Conservation (phyloP, 805 yeast genomes). For the Lipomyces japonicus region DNA sequence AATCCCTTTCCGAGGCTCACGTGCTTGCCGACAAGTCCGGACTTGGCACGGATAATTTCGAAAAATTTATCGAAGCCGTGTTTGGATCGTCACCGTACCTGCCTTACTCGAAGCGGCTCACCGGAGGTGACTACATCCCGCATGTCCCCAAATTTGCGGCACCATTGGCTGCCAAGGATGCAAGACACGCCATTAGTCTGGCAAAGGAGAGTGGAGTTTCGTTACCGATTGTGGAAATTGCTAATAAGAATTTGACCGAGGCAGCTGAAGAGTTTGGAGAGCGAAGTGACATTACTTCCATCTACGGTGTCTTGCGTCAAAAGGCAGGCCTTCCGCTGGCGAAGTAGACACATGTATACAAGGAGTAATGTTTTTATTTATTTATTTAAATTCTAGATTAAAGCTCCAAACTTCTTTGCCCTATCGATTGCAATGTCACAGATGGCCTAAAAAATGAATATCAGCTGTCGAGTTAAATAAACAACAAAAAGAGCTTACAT, state of each 20-base stretch:
- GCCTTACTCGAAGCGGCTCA: conserved; percentile 26
- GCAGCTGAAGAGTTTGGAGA: conserved; percentile 28
- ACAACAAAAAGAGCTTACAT: conserved; percentile 33
- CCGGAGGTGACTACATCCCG: conserved; percentile 29
- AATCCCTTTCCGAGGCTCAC: conserved; percentile 31
- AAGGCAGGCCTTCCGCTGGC: conserved; percentile 34
- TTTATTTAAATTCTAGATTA: not conserved
- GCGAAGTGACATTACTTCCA: conserved; percentile 31
- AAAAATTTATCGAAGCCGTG: conserved; percentile 24
- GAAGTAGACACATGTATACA: conserved; percentile 22
- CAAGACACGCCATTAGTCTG: conserved; percentile 30
- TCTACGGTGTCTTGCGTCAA: conserved; percentile 33
- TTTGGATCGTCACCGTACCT: conserved; percentile 27
- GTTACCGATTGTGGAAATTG: conserved; percentile 30
- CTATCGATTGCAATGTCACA: conserved; percentile 87
- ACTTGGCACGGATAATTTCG: conserved; percentile 26
- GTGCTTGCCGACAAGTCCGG: conserved; percentile 34
- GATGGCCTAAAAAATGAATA: conserved; percentile 56
- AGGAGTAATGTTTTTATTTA: no score
- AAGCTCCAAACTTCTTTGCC: conserved; percentile 47
- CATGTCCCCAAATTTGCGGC: conserved; percentile 31
- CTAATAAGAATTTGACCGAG: conserved; percentile 23
- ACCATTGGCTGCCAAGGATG: conserved; percentile 33
- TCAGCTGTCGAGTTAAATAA: not conserved
- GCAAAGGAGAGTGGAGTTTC: conserved; percentile 27